phyloP scores from a whole-genome alignment of 1,284 basidiomycete species.

The Vanrija sp. region DNA sequence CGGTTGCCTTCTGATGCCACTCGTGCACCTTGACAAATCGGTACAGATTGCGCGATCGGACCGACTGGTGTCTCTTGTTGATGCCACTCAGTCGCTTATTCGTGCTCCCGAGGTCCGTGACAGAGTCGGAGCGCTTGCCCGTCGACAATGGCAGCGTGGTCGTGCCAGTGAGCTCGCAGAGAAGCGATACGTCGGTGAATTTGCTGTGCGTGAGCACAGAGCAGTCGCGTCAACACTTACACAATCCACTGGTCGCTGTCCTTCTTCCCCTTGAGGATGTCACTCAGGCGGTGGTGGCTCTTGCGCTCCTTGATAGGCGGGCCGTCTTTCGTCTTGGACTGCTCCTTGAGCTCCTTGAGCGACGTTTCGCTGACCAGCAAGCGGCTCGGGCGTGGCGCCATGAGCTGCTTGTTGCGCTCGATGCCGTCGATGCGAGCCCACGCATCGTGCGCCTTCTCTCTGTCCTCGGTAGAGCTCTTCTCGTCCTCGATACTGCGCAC shows the following conservation, averaged over 20 bases:
- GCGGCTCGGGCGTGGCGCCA: constrained; percentile 80
- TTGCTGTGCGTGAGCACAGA: constrained; percentile 37
- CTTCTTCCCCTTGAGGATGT: constrained; percentile 51
- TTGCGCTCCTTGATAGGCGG: constrained; percentile 63
- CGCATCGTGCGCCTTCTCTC: constrained; percentile 88
- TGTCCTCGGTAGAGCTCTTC: constrained; percentile 91
- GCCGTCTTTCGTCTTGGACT: no score
- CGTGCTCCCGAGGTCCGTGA: constrained; percentile 74
- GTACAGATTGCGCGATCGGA: constrained; percentile 82
- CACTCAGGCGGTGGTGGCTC: constrained; percentile 77
- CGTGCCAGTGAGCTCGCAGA: constrained; percentile 83
- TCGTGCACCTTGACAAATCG: constrained; percentile 67
- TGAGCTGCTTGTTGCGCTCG: constrained; percentile 65
- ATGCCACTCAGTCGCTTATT: constrained; percentile 56
- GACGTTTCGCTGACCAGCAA: constrained; percentile 79
- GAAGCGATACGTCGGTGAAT: constrained; percentile 90
- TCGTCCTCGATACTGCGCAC: constrained; percentile 96
- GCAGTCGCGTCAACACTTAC: constrained; percentile 17
- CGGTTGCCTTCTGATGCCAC: constrained; percentile 53
- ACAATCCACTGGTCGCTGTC: constrained; percentile 90
- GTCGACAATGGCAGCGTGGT: constrained; percentile 75
- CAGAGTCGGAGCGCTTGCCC: constrained; percentile 55
- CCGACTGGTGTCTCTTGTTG: constrained; percentile 64
- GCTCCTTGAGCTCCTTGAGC: constrained; percentile 46
- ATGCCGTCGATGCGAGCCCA: constrained; percentile 94